These are phyloP conservation scores for Trichoderma cornu-damae DNA, from an alignment of 2,329 filamentous ascomycete species.

Conservation along the genomic window DNA sequence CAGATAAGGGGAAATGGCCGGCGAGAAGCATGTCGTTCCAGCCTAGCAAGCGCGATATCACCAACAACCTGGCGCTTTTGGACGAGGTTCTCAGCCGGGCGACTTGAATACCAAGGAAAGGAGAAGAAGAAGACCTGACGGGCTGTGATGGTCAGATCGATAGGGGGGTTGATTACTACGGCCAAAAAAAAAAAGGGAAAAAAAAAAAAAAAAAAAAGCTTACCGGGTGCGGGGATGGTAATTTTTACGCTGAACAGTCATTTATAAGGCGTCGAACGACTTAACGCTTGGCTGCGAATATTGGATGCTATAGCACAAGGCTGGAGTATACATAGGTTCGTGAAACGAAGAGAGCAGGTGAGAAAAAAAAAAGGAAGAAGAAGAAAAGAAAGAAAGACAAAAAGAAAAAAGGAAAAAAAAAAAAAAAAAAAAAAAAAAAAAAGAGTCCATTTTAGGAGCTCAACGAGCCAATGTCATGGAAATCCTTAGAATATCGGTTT, in stretches of 20 bases:
- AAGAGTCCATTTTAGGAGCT: not conserved
- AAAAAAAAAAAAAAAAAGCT: too few species aligned
- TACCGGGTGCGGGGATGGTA: not conserved
- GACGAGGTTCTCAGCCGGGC: not conserved
- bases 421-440: too few species aligned
- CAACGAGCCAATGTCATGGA: not conserved
- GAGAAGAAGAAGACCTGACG: not conserved
- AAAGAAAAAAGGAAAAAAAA: too few species aligned
- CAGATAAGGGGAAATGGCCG: not conserved
- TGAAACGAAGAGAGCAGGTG: too few species aligned
- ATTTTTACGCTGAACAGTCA: not conserved
- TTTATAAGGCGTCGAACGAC: not conserved
- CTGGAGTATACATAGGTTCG: not conserved
- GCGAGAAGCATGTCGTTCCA: not conserved
- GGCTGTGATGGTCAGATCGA: too few species aligned
- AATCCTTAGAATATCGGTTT: not conserved
- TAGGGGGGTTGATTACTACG: too few species aligned
- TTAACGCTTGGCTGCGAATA: not conserved
- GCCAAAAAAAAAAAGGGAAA: too few species aligned
- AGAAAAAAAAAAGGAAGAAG: too few species aligned
- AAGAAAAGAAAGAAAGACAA: too few species aligned
- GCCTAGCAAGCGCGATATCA: not conserved
- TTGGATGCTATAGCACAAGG: constrained; percentile 10
- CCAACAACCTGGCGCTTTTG: constrained; percentile 2
- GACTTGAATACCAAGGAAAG: not conserved